phyloP scores from a whole-genome alignment of 306 rosid species.

The Prunus davidiana region DNA sequence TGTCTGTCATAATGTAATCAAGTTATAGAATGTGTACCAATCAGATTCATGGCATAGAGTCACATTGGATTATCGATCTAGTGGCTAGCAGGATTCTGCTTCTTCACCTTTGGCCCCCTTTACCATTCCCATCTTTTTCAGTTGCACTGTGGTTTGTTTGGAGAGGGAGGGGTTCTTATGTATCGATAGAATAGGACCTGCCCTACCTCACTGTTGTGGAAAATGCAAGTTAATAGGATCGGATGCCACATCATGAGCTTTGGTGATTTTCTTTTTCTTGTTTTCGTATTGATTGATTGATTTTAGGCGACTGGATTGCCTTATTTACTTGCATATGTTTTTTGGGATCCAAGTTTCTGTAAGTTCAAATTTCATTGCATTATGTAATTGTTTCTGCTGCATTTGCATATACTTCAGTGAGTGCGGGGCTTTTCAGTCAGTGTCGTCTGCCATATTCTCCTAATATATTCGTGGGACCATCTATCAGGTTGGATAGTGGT shows the following conservation, averaged over 20 bases:
- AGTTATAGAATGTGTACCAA: neutral
- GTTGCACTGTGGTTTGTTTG: neutral
- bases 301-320: neutral
- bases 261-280: no score
- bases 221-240: neutral
- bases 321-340: neutral
- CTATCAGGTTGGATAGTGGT: no score
- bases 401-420: no score
- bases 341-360: neutral
- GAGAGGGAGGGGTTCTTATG: neutral
- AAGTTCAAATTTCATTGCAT: neutral
- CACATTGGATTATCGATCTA: neutral
- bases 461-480: no score
- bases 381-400: no score
- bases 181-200: neutral
- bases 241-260: neutral
- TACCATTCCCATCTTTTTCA: neutral
- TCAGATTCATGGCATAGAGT: neutral
- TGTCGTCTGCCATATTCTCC: no score
- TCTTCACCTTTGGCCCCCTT: neutral
- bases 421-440: no score
- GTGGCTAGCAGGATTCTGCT: neutral
- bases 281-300: no score
- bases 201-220: neutral
- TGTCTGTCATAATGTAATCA: slow-evolving; percentile 10